Conservation (phyloP, 768 basidiomycete genomes). For the Mycena vitilis region DNA sequence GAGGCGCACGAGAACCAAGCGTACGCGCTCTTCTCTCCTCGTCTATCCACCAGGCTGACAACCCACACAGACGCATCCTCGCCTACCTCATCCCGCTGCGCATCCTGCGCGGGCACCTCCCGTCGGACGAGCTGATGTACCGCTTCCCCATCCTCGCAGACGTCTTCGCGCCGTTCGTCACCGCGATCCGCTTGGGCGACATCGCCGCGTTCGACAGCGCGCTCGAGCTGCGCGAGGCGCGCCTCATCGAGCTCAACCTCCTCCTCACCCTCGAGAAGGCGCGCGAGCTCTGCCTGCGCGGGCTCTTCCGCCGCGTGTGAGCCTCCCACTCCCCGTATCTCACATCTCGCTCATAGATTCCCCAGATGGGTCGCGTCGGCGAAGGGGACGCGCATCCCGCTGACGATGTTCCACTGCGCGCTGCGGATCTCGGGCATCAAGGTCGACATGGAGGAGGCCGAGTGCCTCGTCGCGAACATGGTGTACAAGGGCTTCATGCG, state of each 20-base stretch:
- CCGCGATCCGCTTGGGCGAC: slow-evolving; percentile 82
- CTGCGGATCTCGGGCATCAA: slow-evolving; percentile 73
- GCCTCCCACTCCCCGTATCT: slow-evolving; percentile 42
- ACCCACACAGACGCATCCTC: slow-evolving; percentile 79
- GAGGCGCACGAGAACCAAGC: slow-evolving; percentile 82
- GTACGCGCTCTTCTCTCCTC: slow-evolving; percentile 55
- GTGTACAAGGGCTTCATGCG: slow-evolving; percentile 92
- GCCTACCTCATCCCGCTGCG: slow-evolving; percentile 92
- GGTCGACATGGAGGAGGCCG: slow-evolving; percentile 83
- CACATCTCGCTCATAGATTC: background rate
- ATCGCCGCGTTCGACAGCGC: slow-evolving; percentile 84
- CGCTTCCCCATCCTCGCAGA: slow-evolving; percentile 79
- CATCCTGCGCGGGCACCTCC: slow-evolving; percentile 88
- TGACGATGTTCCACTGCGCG: slow-evolving; percentile 84
- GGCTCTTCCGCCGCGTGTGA: slow-evolving; percentile 83
- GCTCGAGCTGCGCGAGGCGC: slow-evolving; percentile 74
- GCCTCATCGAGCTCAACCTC: slow-evolving; percentile 87
- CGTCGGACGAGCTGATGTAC: slow-evolving; percentile 74
- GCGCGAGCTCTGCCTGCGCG: slow-evolving; percentile 86
- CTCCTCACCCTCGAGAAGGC: slow-evolving; percentile 91
- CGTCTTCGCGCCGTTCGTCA: slow-evolving; percentile 84
- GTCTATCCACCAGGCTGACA: background rate
- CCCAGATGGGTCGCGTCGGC: slow-evolving; percentile 83
- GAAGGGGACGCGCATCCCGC: slow-evolving; percentile 82
- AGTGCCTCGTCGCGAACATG: slow-evolving; percentile 95